Base-by-base conservation (phyloP, 768 basidiomycete species). In the Agaricus subrufescens region DNA sequence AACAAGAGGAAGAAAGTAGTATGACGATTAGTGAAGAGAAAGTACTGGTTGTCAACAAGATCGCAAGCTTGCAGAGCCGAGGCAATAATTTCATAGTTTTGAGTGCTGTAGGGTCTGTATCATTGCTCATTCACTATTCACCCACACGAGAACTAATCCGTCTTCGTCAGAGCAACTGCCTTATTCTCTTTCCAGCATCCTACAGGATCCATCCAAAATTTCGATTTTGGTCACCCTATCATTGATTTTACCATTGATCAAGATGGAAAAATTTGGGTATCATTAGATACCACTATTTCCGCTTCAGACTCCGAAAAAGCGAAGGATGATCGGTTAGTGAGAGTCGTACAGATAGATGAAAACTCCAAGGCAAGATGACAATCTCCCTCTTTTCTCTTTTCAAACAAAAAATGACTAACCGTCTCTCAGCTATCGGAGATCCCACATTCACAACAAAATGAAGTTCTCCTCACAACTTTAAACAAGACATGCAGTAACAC, bases 61-160 rank as follows among this genome's bases (percentile, higher is more conserved):
- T 93, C 46, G 71, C 68, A 27, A 81, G 83, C 4, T 62, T 81
- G 6, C 56, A 73, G 6, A 67, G 73, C 3, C 68, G 67, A 7
- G 66, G 63, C 3, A 68, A 70, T 11, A 67, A 65, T 4, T 69
- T 75, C 58, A 60, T 91, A 12, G 58, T 91, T 4, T 93, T 92
- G 66, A 86, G 75, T 57, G 87, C 77, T 4, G 76, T 89, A 52
- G 91, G 91, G 91, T 93, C 62, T 46, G 85, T 70, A 10, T 26
- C 11, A 7, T 34, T 34, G 3, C 11, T 34, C 31, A 19, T 44
- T 51, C 26, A 40, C 47, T 14, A 52, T 45, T 52, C 15, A 26
- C 19, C 19, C 23, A 23, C 12, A 43, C 34, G 42, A 40, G n/a
- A 47, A 52, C 51, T 49, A 6, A 52, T 19, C 19, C 56, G 50